Evolutionary conservation across 495 filamentous ascomycete species (phyloP).

Genomic region (Podospora comata): DNA sequence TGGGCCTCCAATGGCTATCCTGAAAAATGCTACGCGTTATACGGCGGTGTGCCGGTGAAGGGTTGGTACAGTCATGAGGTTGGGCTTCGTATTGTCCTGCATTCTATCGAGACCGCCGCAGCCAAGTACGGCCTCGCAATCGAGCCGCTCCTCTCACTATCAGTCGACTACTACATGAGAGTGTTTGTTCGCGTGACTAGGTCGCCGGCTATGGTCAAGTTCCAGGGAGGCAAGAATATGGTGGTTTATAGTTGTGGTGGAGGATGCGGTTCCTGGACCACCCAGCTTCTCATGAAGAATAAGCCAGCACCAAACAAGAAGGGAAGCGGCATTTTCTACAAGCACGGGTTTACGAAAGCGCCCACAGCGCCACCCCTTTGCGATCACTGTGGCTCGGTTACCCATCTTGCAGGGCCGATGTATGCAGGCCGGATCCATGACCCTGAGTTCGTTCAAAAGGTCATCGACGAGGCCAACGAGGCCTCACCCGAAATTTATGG

Average conservation of each 20-base stretch:
- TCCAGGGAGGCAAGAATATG: slow-evolving; percentile 85
- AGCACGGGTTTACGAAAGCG: slow-evolving; percentile 66
- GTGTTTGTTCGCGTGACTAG: slow-evolving; percentile 81
- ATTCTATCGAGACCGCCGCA: slow-evolving; percentile 72
- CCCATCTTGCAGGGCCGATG: slow-evolving; percentile 89
- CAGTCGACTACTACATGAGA: slow-evolving; percentile 92
- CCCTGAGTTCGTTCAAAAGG: slow-evolving; percentile 67
- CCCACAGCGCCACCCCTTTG: slow-evolving; percentile 62
- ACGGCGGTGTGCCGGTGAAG: slow-evolving; percentile 84
- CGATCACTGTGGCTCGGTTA: slow-evolving; percentile 80
- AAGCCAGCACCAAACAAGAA: slow-evolving; percentile 63
- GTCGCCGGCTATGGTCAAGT: slow-evolving; percentile 81
- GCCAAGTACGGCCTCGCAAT: slow-evolving; percentile 85
- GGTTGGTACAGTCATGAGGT: slow-evolving; percentile 83
- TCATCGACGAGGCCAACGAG: slow-evolving; percentile 64
- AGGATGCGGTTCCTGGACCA: slow-evolving; percentile 85
- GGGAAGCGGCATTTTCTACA: slow-evolving; percentile 63
- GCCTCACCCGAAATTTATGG: slow-evolving; percentile 64
- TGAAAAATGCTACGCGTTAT: slow-evolving; percentile 87
- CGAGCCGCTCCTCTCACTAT: slow-evolving; percentile 87
- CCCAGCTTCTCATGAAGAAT: slow-evolving; percentile 67
- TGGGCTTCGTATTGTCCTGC: slow-evolving; percentile 79
- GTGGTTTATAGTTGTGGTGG: slow-evolving; percentile 83
- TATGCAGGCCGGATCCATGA: slow-evolving; percentile 90
- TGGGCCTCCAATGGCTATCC: slow-evolving; percentile 91